phyloP scores from a whole-genome alignment of 73 alveolate species.

The Stentor coeruleus region DNA sequence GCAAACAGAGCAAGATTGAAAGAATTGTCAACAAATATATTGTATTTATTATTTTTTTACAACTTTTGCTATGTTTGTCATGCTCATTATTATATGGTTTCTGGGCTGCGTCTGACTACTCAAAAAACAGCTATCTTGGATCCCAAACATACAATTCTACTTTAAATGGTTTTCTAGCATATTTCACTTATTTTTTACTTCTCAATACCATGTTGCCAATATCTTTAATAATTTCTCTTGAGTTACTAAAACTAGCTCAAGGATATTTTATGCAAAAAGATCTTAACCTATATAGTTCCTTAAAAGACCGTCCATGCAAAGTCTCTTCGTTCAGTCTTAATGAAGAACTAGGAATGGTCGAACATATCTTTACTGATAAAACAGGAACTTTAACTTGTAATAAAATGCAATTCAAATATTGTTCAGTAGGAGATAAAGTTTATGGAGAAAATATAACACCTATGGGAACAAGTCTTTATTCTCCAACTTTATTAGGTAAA shows the following conservation, averaged over 20 bases:
- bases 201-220: conserved; percentile 96
- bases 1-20: conserved; percentile 23
- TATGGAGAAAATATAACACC: too few species aligned
- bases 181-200: conserved; percentile 89
- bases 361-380: conserved; percentile 64
- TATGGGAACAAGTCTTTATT: too few species aligned
- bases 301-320: conserved; percentile 61
- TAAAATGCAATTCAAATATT: conserved; percentile 59
- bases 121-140: conserved; percentile 27
- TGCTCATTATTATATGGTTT: conserved; percentile 24
- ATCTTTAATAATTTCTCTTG: conserved; percentile 90
- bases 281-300: conserved; percentile 64
- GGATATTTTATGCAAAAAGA: conserved; percentile 77
- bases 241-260: conserved; percentile 88
- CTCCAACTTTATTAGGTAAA: conserved; percentile 30
- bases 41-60: not conserved
- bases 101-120: conserved; percentile 23
- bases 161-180: conserved; percentile 60
- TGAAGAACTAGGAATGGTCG: conserved; percentile 68
- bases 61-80: conserved; percentile 1
- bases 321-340: conserved; percentile 50
- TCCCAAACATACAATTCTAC: not conserved
- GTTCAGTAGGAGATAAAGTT: conserved; percentile 34
- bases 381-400: conserved; percentile 77
- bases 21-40: conserved; percentile 3